Base-by-base conservation (phyloP, 225 moss, liverwort and hornwort species). In the Rhytidiadelphus loreus region DNA sequence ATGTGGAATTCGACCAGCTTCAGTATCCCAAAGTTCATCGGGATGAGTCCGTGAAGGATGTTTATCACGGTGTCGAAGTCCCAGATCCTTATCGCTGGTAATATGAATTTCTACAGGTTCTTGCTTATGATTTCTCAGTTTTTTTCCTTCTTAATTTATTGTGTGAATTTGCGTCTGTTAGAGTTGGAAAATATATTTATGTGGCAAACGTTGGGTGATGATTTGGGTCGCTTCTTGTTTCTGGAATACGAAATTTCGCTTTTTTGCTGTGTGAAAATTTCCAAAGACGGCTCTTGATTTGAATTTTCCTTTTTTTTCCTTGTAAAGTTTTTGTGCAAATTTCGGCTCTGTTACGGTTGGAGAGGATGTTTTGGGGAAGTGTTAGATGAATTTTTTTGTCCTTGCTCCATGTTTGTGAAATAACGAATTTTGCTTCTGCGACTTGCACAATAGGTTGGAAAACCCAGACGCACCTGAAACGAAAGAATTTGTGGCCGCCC, bases 51-150 rank as follows among this genome's bases (percentile, higher is more conserved):
- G 95, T 95, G 43, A 90, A 90, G 69, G 96, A 98, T 37, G 65
- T 86, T 72, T 95, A 95, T 64, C 96, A 97, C 77, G 95, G 94
- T 43, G 93, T 93, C 35, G 90, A 87, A 85, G 68, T 98, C 58
- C n/a, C 86, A 19, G 98, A 98, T 87, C 96, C 96, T 64, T 98
- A 98, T 84, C 96, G 98, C 85, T 98, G 96, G 98, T 97, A 96
- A 66, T 29, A 21, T 33, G 43, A 52, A 30, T 89, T 53, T 61
- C 85, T 35, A 75, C 57, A 63, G 37, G 61, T 29, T 21, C 59
- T 48, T 85, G 63, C 62, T 29, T 52, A 8, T 52, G 76, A 63
- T 48, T 63, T 39, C 62, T 65, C 64, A 21, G 15, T 9, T 52
- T 53, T 30, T 77, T 62, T 39, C 8, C 37, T 55, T 65, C 16